These are phyloP conservation scores for Arthroderma uncinatum DNA, from an alignment of 2,329 filamentous ascomycete species.

Conservation along the genomic window DNA sequence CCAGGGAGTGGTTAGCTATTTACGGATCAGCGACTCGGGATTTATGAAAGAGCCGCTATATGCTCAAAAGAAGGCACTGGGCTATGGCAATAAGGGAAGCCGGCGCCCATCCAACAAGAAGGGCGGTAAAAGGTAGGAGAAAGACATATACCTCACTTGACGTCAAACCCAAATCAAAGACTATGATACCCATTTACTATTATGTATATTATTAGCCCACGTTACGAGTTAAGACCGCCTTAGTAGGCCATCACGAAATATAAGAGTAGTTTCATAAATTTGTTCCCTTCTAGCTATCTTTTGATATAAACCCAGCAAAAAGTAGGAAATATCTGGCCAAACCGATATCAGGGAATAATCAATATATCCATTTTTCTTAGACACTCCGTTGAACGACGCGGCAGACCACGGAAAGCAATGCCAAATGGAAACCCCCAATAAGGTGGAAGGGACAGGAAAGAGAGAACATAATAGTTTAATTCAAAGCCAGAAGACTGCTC, in stretches of 20 bases:
- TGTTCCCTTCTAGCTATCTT: background rate
- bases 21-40: slow-evolving; percentile 66
- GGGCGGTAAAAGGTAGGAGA: background rate
- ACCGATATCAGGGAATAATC: background rate
- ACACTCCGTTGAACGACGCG: background rate
- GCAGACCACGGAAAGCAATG: slow-evolving; percentile 4
- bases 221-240: no score
- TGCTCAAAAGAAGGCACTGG: slow-evolving; percentile 31
- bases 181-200: background rate
- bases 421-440: background rate
- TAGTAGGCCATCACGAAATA: background rate
- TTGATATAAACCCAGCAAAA: background rate
- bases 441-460: background rate
- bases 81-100: slow-evolving; percentile 22
- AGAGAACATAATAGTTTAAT: background rate
- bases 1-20: slow-evolving; percentile 77
- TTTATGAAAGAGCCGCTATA: slow-evolving; percentile 68
- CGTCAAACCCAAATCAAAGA: background rate
- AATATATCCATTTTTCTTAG: slow-evolving; percentile 4
- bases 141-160: background rate
- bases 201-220: background rate
- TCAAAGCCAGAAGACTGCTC: background rate
- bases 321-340: background rate
- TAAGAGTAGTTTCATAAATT: background rate
- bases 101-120: slow-evolving; percentile 7